These are phyloP conservation scores for Rhynchospora pubera DNA, from an alignment of 176 grass and related monocot genomes.

Conservation along the genomic window DNA sequence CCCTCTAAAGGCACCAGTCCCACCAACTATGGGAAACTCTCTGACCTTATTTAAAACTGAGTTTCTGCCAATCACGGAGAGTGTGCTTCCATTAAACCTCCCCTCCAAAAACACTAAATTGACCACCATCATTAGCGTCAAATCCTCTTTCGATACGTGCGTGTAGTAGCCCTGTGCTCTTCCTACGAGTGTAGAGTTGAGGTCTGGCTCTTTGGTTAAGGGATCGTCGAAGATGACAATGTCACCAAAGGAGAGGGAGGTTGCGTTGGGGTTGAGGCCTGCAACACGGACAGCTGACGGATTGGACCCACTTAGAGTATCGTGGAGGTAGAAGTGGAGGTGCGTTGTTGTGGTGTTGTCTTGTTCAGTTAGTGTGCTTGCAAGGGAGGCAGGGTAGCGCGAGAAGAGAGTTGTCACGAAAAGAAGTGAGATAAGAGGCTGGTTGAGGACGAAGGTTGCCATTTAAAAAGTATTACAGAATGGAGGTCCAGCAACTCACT, in stretches of 20 bases:
- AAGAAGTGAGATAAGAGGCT: conserved; percentile 4
- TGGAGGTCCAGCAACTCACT: background rate
- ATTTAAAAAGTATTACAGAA: background rate
- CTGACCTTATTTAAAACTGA: conserved; percentile 3
- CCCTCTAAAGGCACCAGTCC: conserved; percentile 11
- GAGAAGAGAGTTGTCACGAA: conserved; percentile 1
- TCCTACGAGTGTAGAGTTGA: conserved; percentile 23
- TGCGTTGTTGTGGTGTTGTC: conserved; percentile 3
- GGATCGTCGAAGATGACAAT: conserved; percentile 14
- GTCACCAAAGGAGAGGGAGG: conserved; percentile 24
- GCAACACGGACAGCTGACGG: conserved; percentile 21
- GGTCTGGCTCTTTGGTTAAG: conserved; percentile 15
- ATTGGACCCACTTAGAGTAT: conserved; percentile 16
- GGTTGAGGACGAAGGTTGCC: background rate
- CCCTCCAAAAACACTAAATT: conserved; percentile 13
- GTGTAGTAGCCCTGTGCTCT: conserved; percentile 20
- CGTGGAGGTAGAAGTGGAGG: conserved; percentile 27
- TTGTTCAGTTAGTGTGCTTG: background rate
- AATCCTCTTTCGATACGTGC: conserved; percentile 7
- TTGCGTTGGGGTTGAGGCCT: conserved; percentile 12
- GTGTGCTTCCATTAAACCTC: conserved; percentile 25
- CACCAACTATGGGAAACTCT: conserved; percentile 3
- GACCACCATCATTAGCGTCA: conserved; percentile 19
- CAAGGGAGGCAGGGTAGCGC: background rate
- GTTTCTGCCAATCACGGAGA: conserved; percentile 5